phyloP scores from a whole-genome alignment of 768 basidiomycete genomes.

The Lactarius evosmus region DNA sequence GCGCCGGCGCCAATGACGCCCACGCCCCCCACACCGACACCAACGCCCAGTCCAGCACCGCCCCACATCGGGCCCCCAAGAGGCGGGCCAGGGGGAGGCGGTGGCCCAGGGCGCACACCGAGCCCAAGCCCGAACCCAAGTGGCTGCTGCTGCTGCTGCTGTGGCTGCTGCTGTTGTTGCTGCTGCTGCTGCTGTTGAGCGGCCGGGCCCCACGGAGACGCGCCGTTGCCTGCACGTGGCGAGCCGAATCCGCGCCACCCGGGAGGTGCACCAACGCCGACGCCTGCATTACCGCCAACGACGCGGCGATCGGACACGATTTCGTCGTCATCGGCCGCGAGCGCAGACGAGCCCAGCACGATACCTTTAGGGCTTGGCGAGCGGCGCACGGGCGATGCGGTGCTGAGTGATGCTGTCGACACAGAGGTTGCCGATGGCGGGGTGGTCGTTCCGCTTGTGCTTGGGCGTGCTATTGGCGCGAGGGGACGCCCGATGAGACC shows the following conservation, averaged over 20 bases:
- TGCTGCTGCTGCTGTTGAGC: conserved; percentile 8
- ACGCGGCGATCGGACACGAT: conserved; percentile 50
- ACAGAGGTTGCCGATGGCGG: conserved; percentile 46
- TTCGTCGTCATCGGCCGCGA: conserved; percentile 78
- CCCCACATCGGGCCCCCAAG: conserved; percentile 22
- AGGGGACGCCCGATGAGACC: conserved; percentile 38
- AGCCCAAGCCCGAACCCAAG: conserved; percentile 17
- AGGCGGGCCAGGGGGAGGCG: conserved; percentile 15
- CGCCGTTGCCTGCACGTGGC: conserved; percentile 14
- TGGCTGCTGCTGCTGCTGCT: background rate
- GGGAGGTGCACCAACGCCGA: conserved; percentile 10
- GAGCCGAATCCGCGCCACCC: conserved; percentile 22
- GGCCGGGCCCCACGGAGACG: conserved; percentile 16
- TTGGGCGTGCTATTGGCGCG: conserved; percentile 68
- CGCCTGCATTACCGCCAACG: conserved; percentile 5
- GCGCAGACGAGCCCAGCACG: conserved; percentile 70
- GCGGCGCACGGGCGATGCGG: conserved; percentile 53
- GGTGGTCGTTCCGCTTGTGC: conserved; percentile 39
- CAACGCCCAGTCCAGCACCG: conserved; percentile 19
- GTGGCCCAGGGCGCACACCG: conserved; percentile 17
- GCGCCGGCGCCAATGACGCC: conserved; percentile 8
- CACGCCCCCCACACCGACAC: conserved; percentile 14
- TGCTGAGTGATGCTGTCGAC: conserved; percentile 6
- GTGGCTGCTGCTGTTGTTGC: background rate
- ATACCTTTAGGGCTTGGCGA: conserved; percentile 57